Conservation (phyloP, 495 filamentous ascomycete species). For the Penicillium odoratum region DNA sequence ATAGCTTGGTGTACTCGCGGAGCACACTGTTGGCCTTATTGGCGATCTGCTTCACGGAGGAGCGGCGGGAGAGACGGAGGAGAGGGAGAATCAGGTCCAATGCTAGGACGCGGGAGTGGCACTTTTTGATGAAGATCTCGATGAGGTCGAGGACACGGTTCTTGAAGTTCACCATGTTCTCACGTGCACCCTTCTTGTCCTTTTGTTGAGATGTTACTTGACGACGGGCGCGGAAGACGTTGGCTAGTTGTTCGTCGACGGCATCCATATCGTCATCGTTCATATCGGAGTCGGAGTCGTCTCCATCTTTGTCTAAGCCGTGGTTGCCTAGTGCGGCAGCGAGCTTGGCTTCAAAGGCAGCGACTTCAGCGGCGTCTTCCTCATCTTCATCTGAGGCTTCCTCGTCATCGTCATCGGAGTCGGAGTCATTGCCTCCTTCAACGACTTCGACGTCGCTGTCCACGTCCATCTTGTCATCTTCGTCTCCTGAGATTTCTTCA, state of each 20-base stretch:
- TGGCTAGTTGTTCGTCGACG: slow-evolving; percentile 75
- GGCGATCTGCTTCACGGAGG: slow-evolving; percentile 68
- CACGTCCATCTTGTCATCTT: slow-evolving; percentile 31
- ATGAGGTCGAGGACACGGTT: slow-evolving; percentile 86
- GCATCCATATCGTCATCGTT: slow-evolving; percentile 94
- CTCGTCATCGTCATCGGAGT: slow-evolving; percentile 35
- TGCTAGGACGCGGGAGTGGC: slow-evolving; percentile 63
- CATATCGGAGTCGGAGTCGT: slow-evolving; percentile 76
- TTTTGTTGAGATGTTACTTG: slow-evolving; percentile 64
- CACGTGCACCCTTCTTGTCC: slow-evolving; percentile 81
- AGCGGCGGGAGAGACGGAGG: slow-evolving; percentile 56
- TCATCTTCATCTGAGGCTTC: slow-evolving; percentile 35
- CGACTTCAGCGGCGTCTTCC: slow-evolving; percentile 53
- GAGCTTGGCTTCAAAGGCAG: slow-evolving; percentile 74
- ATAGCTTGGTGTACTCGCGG: slow-evolving; percentile 65
- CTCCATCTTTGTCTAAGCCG: slow-evolving; percentile 53
- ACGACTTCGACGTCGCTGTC: slow-evolving; percentile 35
- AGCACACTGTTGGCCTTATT: slow-evolving; percentile 71
- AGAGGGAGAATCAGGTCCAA: slow-evolving; percentile 70
- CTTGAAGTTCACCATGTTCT: slow-evolving; percentile 94
- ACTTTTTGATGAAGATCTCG: slow-evolving; percentile 79
- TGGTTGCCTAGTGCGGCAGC: slow-evolving; percentile 69
- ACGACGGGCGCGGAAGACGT: slow-evolving; percentile 78
- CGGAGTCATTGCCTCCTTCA: slow-evolving; percentile 29
- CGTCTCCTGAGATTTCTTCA: slow-evolving; percentile 35